These are phyloP conservation scores for Pyrenophora teres DNA, from an alignment of 2,329 filamentous ascomycete genomes.

Conservation along the genomic window DNA sequence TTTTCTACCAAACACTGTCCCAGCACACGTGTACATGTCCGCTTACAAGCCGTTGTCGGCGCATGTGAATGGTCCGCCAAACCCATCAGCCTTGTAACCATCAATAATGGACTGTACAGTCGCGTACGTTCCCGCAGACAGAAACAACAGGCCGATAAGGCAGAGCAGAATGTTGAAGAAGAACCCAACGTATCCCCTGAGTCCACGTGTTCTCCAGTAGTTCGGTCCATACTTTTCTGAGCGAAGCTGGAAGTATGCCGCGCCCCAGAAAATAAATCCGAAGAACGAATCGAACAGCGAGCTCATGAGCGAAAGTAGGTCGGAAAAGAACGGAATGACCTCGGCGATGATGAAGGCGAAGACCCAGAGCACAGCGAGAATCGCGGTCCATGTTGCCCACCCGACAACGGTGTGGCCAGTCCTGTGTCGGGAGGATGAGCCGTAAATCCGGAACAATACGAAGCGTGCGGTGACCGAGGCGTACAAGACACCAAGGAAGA, in stretches of 20 bases:
- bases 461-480: slow-evolving; percentile 89
- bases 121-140: slow-evolving; percentile 78
- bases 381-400: slow-evolving; percentile 77
- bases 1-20: neutral
- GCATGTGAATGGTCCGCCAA: slow-evolving; percentile 77
- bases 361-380: slow-evolving; percentile 78
- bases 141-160: slow-evolving; percentile 75
- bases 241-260: slow-evolving; percentile 79
- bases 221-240: slow-evolving; percentile 63
- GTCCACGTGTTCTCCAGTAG: slow-evolving; percentile 59
- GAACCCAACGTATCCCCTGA: slow-evolving; percentile 60
- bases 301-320: slow-evolving; percentile 74
- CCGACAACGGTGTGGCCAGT: slow-evolving; percentile 78
- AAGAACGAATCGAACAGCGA: slow-evolving; percentile 92
- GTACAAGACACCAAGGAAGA: slow-evolving; percentile 90
- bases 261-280: slow-evolving; percentile 93
- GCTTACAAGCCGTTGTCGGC: slow-evolving; percentile 65
- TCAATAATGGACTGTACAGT: slow-evolving; percentile 74
- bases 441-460: slow-evolving; percentile 88
- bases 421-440: slow-evolving; percentile 73
- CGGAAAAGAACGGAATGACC: slow-evolving; percentile 91
- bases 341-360: slow-evolving; percentile 90
- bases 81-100: slow-evolving; percentile 66
- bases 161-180: slow-evolving; percentile 75
- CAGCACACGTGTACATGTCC: neutral